phyloP scores from a whole-genome alignment of 805 yeast genomes.

The Sungouiella thailandica region DNA sequence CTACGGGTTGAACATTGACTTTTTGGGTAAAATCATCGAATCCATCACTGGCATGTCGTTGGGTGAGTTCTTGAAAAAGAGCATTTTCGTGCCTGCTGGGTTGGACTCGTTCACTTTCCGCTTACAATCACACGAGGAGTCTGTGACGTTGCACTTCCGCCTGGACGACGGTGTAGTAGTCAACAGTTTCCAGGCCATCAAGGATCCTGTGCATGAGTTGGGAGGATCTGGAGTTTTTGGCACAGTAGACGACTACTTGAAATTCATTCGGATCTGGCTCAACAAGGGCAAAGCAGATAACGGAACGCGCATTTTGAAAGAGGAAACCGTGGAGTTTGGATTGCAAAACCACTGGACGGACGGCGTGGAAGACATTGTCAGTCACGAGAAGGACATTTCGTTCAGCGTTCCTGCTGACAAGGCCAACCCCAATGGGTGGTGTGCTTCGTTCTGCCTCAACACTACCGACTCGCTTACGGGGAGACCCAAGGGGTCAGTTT shows the following conservation, averaged over 20 bases:
- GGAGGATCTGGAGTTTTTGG: slow-evolving; percentile 1
- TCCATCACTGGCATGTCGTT: slow-evolving; percentile 21
- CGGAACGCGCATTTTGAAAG: background rate
- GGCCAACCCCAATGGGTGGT: background rate
- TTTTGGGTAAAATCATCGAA: slow-evolving; percentile 32
- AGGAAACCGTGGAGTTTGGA: background rate
- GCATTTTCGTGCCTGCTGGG: slow-evolving; percentile 26
- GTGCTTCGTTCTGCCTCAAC: background rate
- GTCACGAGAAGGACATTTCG: background rate
- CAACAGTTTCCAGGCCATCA: background rate
- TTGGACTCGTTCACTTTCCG: slow-evolving; percentile 20
- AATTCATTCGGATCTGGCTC: slow-evolving; percentile 1
- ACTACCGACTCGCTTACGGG: background rate
- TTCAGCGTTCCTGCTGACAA: background rate
- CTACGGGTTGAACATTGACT: slow-evolving; percentile 32
- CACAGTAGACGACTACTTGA: slow-evolving; percentile 1
- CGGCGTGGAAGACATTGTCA: background rate
- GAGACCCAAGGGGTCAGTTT: background rate
- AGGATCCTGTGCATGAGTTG: background rate
- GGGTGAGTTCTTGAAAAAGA: slow-evolving; percentile 22
- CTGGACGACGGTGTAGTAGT: background rate
- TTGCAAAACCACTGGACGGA: background rate
- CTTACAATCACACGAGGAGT: background rate
- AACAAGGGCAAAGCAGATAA: slow-evolving; percentile 1
- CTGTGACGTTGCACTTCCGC: background rate